Base-by-base conservation (phyloP, 2,329 filamentous ascomycete genomes). In the Trichophyton schoenleinii region DNA sequence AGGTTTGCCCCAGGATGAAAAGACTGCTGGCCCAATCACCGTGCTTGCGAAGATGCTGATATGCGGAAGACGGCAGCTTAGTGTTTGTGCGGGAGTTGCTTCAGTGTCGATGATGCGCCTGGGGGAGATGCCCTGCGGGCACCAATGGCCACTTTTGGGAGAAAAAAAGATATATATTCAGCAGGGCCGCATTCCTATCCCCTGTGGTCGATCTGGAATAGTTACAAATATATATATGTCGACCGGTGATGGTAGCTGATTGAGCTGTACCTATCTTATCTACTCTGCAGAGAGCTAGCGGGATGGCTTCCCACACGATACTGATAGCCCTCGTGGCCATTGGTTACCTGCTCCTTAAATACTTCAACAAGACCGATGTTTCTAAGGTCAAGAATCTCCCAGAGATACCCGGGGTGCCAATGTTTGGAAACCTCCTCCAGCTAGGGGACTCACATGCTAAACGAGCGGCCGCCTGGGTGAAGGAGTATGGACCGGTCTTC, bases 351-450 rank as follows among this genome's bases (percentile, higher is more conserved):
- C 57, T 77, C 42, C 69, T 77, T 63, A 73, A 73, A 55, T 76
- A 75, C 60, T 66, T 77, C 36, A 77, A 77, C 57, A 71, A 70
- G 68, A 85, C 83, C 1, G 82, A 86, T 64, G 72, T 77, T 0
- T 79, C 83, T 3, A 83, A 82, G 67, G 84, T 86, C 70, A 84
- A 85, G 66, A 79, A 78, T 4, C 71, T 86, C 0, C 82, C 83
- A 1, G 82, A 86, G 66, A 79, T 85, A 48, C 83, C 83, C 0
- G 83, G 83, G 0, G 69, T 85, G 3, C 83, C 83, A 3, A 67
- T 87, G 7, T 83, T 87, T 65, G 85, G 85, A 3, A 87, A 84
- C 63, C 73, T 87, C 3, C 67, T 85, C 0, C 80, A 86, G 66
- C 75, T 87, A 5, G 83, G 83, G 2, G 76, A 78, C 1, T 74